Percentiles rank a stretch among this genome's conserved stretches.
phyloP scores from a whole-genome alignment of 2,329 filamentous ascomycete species.

The Westerdykella ornata region DNA sequence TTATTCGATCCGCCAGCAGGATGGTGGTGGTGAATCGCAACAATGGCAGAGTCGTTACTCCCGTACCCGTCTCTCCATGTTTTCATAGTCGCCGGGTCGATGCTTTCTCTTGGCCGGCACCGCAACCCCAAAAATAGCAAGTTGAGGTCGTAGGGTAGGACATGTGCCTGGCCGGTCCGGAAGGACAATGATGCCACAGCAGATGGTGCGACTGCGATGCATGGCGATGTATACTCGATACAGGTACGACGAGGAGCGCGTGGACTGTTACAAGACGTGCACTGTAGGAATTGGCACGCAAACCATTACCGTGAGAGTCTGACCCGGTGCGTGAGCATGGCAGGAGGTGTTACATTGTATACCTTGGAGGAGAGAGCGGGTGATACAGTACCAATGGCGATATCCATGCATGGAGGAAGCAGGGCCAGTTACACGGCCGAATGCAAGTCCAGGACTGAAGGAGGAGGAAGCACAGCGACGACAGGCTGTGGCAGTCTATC shows the following conservation, averaged over 20 bases:
- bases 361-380: constrained; percentile 10
- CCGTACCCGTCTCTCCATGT: too few species aligned
- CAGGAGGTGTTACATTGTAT: constrained; percentile 22
- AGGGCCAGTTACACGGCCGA: constrained; percentile 19
- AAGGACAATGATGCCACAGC: too few species aligned
- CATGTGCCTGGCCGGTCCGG: too few species aligned
- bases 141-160: too few species aligned
- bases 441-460: constrained; percentile 3
- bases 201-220: too few species aligned
- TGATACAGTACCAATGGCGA: constrained; percentile 23
- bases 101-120: too few species aligned
- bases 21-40: too few species aligned
- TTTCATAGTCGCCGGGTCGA: too few species aligned
- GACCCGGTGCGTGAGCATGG: neutral
- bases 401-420: constrained; percentile 18
- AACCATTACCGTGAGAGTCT: neutral
- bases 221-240: neutral
- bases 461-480: constrained; percentile 5
- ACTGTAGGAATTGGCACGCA: neutral
- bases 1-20: too few species aligned
- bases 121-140: too few species aligned
- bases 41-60: too few species aligned
- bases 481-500: constrained; percentile 13
- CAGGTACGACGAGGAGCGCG: neutral
- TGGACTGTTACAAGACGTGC: neutral